A percentile compares a stretch with the other conserved stretches of the same genome.
Conservation (phyloP, 2,329 filamentous ascomycete genomes). For the Reticulascus tulasneorum region DNA sequence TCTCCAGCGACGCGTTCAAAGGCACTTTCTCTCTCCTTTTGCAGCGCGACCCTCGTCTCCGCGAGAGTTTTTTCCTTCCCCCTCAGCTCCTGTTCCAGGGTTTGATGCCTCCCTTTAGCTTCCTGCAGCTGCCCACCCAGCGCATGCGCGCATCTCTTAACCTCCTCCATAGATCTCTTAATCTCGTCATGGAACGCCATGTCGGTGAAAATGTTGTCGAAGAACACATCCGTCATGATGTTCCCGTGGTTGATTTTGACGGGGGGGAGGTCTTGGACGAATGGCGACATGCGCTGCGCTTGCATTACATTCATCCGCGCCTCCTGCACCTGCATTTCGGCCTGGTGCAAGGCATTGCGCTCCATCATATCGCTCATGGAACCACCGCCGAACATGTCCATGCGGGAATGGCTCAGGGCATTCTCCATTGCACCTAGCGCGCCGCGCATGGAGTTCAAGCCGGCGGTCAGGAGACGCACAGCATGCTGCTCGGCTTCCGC, state of each 20-base stretch:
- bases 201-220: conserved; percentile 51
- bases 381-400: conserved; percentile 49
- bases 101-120: conserved; percentile 24
- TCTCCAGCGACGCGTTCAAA: conserved; percentile 27
- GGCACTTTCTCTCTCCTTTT: conserved; percentile 38
- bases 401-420: conserved; percentile 34
- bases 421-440: conserved; percentile 35
- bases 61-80: conserved; percentile 25
- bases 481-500: conserved; percentile 39
- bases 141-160: conserved; percentile 27
- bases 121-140: conserved; percentile 27
- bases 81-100: conserved; percentile 26
- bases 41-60: conserved; percentile 32
- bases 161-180: conserved; percentile 34
- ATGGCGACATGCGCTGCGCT: conserved; percentile 33
- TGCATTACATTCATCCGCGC: conserved; percentile 35
- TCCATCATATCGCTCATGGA: conserved; percentile 49
- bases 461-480: conserved; percentile 33
- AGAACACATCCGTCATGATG: conserved; percentile 48
- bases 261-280: conserved; percentile 31
- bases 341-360: conserved; percentile 43
- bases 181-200: conserved; percentile 50
- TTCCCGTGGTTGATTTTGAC: conserved; percentile 41
- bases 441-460: conserved; percentile 27
- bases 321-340: conserved; percentile 38